phyloP scores from a whole-genome alignment of 1,284 basidiomycete species.

The Phellinidium pouzarii region DNA sequence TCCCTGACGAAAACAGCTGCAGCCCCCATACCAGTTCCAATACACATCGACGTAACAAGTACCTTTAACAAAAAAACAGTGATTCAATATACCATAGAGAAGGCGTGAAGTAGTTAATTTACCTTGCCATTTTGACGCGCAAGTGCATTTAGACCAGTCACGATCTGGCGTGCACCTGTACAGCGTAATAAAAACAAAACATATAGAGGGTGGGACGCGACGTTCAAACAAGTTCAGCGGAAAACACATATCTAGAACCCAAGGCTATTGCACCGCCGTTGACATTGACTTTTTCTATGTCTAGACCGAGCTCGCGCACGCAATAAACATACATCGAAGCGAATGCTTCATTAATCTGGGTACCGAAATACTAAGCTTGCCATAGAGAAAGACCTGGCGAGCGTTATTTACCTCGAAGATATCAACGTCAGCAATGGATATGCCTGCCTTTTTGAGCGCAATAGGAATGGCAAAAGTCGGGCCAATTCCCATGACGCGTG shows the following conservation, averaged over 20 bases:
- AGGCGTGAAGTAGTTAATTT: slow-evolving; percentile 16
- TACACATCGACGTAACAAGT: slow-evolving; percentile 80
- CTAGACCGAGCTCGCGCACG: slow-evolving; percentile 66
- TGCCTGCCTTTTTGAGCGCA: slow-evolving; percentile 57
- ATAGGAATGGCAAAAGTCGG: slow-evolving; percentile 68
- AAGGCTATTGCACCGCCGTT: slow-evolving; percentile 89
- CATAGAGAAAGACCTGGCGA: not conserved
- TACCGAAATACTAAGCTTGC: not conserved
- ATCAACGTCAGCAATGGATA: slow-evolving; percentile 70
- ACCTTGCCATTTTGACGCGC: slow-evolving; percentile 75
- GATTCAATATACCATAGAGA: slow-evolving; percentile 1
- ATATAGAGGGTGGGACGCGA: slow-evolving; percentile 10
- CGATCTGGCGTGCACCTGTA: slow-evolving; percentile 85
- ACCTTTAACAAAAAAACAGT: slow-evolving; percentile 38
- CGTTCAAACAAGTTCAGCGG: slow-evolving; percentile 20
- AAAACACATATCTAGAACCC: slow-evolving; percentile 65
- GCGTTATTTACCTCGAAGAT: slow-evolving; percentile 59
- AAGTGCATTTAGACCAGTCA: slow-evolving; percentile 81
- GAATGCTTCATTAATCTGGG: slow-evolving; percentile 87
- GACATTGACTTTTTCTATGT: slow-evolving; percentile 73
- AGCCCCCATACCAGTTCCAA: slow-evolving; percentile 87
- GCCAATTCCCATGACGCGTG: slow-evolving; percentile 82
- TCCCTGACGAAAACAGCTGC: slow-evolving; percentile 67
- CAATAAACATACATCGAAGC: slow-evolving; percentile 85
- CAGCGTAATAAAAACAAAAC: slow-evolving; percentile 44